phyloP scores from a whole-genome alignment of 2,329 filamentous ascomycete genomes.

The Didymella lethalis region DNA sequence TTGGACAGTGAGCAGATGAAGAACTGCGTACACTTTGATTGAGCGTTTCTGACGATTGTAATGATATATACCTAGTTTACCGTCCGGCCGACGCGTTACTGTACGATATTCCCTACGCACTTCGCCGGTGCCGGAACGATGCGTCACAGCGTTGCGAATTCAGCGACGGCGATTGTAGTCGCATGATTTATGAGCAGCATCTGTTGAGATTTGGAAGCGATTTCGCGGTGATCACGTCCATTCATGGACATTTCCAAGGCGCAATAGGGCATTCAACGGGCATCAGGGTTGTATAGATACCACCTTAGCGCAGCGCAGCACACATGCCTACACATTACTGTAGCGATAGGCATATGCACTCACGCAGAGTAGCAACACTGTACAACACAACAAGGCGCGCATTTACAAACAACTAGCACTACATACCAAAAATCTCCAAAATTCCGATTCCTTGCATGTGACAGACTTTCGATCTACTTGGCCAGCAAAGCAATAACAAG shows the following conservation, averaged over 20 bases:
- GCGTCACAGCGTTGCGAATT: constrained; percentile 8
- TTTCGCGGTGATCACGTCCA: background rate
- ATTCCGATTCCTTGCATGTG: constrained; percentile 8
- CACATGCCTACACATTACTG: background rate
- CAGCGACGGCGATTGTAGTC: constrained; percentile 3
- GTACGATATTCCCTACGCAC: constrained; percentile 8
- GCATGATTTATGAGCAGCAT: constrained; percentile 7
- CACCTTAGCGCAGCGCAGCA: background rate
- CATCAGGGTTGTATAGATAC: constrained; percentile 11
- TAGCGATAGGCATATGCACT: background rate
- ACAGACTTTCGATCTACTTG: background rate
- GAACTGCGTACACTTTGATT: constrained; percentile 17
- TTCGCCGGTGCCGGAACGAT: constrained; percentile 1
- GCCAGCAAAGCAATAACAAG: constrained; percentile 5
- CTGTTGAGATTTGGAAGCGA: constrained; percentile 12
- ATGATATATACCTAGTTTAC: constrained; percentile 41
- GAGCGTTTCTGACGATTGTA: constrained; percentile 37
- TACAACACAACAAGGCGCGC: background rate
- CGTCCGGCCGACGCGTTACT: constrained; percentile 24
- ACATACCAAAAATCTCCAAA: background rate
- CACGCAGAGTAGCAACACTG: background rate
- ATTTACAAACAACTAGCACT: background rate
- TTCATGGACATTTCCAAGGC: background rate
- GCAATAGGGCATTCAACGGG: constrained; percentile 8
- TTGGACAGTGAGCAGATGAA: constrained; percentile 42